Conservation (phyloP, 805 yeast species). For the Jamesozyma gamospora region DNA sequence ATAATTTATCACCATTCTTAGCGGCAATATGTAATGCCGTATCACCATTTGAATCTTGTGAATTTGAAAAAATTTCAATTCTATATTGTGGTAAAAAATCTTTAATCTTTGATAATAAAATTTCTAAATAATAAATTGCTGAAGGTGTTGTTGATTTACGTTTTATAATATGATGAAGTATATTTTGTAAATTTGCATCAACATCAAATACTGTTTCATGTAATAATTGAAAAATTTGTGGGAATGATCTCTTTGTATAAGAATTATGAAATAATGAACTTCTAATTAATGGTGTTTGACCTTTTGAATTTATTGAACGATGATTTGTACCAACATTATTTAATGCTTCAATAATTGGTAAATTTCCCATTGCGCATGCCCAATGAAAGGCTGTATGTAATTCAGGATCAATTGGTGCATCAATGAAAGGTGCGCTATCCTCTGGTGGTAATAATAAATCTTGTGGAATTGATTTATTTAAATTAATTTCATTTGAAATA, state of each 20-base stretch:
- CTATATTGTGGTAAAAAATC: constrained; percentile 54
- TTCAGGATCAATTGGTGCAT: constrained; percentile 81
- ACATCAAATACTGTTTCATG: constrained; percentile 68
- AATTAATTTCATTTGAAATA: constrained; percentile 25
- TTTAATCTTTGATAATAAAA: constrained; percentile 61
- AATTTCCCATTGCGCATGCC: constrained; percentile 94
- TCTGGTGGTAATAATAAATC: constrained; percentile 25
- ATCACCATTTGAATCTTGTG: constrained; percentile 71
- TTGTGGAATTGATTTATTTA: constrained; percentile 19
- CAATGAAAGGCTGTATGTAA: constrained; percentile 94
- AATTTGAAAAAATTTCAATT: constrained; percentile 45
- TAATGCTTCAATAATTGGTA: constrained; percentile 65
- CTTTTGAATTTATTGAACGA: constrained; percentile 54
- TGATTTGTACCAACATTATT: constrained; percentile 58
- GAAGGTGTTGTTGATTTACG: constrained; percentile 65
- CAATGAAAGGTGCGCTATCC: constrained; percentile 35
- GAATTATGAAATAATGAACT: constrained; percentile 83
- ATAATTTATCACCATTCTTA: constrained; percentile 51
- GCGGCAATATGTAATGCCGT: constrained; percentile 86
- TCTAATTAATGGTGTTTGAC: constrained; percentile 82
- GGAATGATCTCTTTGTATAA: constrained; percentile 69
- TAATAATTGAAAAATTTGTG: constrained; percentile 64
- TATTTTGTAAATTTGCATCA: constrained; percentile 64
- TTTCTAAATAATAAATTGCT: constrained; percentile 73
- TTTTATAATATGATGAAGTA: constrained; percentile 77